Base-by-base conservation (phyloP, 257 asterid species). In the Schizonepeta tenuifolia region DNA sequence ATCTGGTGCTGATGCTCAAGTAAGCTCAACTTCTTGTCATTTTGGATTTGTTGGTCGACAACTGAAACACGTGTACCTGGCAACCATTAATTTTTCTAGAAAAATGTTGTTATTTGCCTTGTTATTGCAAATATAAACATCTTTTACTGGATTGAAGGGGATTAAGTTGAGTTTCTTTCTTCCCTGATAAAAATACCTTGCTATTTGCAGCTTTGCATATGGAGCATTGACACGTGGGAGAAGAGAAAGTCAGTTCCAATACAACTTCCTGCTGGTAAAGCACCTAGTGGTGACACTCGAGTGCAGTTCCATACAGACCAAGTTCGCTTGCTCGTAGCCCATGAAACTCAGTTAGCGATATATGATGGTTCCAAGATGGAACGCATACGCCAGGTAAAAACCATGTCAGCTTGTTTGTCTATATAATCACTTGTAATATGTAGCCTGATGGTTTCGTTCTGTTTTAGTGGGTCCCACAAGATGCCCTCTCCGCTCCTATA, bases 221-320 rank as follows among this genome's bases (percentile, higher is more conserved):
- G 99, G 99, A 95, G 96, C 86, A 95, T 95, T 56, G 98, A 95
- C 79, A 78, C 91, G 0, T 95, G 99, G 99, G 98, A 90, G 78
- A 95, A 88, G 79, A 90, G 94, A 70, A 95, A 88, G 76, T 73
- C 89, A 6, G 90, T 95, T 35, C 86, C 82, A 4, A 84, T 95
- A 65, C 98, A 95, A 76, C 86, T 95, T 33, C 94, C 98, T 65
- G 89, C 85, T 26, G 99, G 96, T 35, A 95, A 90, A 90, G 86
- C 94, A 69, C 93, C 99, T 26, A 73, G 21, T 28, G 99, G 99
- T 51, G 99, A 95, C 71, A 95, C 98, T 26, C 84, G 92, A 61
- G 99, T 95, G 70, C 98, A 92, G 77, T 95, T 95, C 77, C 97
- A 92, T 46, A 65, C 89, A 4, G 98, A 95, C 77, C 97, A 88